Conservation (phyloP, 805 yeast species). For the Wickerhamiella musiphila region DNA sequence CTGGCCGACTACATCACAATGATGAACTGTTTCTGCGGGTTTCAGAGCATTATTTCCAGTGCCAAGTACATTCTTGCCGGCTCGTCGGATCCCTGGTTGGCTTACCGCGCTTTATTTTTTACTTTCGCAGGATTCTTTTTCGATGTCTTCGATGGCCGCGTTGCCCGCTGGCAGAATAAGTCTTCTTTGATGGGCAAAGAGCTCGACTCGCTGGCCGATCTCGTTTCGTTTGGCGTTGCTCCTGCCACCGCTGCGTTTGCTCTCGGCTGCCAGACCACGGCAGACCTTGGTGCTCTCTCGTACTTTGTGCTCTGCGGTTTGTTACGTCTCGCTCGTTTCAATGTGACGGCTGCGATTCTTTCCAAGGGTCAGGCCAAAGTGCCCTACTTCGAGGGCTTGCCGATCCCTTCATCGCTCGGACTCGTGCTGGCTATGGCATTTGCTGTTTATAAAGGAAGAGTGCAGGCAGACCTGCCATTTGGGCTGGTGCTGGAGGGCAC, state of each 20-base stretch:
- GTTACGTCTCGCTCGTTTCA: constrained; percentile 86
- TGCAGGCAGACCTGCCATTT: constrained; percentile 37
- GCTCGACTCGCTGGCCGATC: constrained; percentile 88
- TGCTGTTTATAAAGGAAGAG: constrained; percentile 35
- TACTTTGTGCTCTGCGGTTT: constrained; percentile 87
- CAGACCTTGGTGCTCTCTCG: constrained; percentile 59
- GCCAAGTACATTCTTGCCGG: constrained; percentile 61
- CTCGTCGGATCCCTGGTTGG: constrained; percentile 35
- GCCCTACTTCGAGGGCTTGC: constrained; percentile 83
- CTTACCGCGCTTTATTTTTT: constrained; percentile 78
- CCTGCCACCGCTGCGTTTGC: constrained; percentile 89
- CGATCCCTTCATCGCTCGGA: constrained; percentile 74
- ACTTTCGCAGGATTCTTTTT: constrained; percentile 78
- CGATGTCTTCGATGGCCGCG: constrained; percentile 94
- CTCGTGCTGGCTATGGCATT: constrained; percentile 59
- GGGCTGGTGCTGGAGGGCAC: constrained; percentile 42
- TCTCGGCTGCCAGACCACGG: constrained; percentile 71
- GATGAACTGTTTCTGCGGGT: constrained; percentile 86
- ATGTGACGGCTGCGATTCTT: constrained; percentile 79
- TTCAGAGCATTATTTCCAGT: constrained; percentile 76
- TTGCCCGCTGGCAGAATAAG: constrained; percentile 85
- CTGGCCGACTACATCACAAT: constrained; percentile 93
- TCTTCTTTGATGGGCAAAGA: constrained; percentile 93
- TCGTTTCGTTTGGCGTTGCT: constrained; percentile 86
- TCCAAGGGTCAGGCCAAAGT: constrained; percentile 83